phyloP scores from a whole-genome alignment of 169 alveolate species.

The Eimeria praecox region DNA sequence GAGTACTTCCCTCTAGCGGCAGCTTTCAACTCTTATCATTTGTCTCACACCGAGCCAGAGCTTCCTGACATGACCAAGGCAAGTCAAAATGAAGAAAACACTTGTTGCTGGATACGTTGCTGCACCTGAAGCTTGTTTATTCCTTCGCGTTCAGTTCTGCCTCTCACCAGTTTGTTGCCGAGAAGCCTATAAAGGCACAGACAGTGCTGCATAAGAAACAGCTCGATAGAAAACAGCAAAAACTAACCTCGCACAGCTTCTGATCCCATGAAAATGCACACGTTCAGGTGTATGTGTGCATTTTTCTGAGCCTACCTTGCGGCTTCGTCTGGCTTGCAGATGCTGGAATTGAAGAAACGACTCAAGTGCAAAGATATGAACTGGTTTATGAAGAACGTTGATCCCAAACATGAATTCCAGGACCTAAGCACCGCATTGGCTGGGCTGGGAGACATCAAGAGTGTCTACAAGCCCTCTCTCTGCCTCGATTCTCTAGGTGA shows the following conservation, averaged over 20 bases:
- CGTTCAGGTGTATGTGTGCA: too few relatives aligned
- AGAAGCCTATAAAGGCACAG: too few relatives aligned
- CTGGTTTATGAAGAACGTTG: slow-evolving; percentile 83
- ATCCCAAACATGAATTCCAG: slow-evolving; percentile 43
- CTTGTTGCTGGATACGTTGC: neutral
- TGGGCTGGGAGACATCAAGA: slow-evolving; percentile 35
- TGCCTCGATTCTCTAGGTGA: slow-evolving; percentile 32
- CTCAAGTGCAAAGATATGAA: slow-evolving; percentile 83
- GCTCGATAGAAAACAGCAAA: too few relatives aligned
- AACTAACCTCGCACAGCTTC: too few relatives aligned
- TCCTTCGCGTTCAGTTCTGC: too few relatives aligned
- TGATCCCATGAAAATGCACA: too few relatives aligned
- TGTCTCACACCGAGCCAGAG: neutral
- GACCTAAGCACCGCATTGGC: slow-evolving; percentile 9
- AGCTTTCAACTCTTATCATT: slow-evolving; percentile 22
- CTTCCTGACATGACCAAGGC: neutral
- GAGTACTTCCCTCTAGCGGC: slow-evolving; percentile 83
- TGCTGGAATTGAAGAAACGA: slow-evolving; percentile 80
- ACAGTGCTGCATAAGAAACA: too few relatives aligned
- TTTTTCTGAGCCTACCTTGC: too few relatives aligned
- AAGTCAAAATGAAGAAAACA: neutral
- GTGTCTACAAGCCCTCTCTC: neutral
- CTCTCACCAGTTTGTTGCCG: too few relatives aligned
- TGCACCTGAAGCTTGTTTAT: too few relatives aligned
- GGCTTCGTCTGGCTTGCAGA: too few relatives aligned